Evolutionary conservation across 371 early-diverging fungal genomes (phyloP).

Genomic region (Mucor piriformis): DNA sequence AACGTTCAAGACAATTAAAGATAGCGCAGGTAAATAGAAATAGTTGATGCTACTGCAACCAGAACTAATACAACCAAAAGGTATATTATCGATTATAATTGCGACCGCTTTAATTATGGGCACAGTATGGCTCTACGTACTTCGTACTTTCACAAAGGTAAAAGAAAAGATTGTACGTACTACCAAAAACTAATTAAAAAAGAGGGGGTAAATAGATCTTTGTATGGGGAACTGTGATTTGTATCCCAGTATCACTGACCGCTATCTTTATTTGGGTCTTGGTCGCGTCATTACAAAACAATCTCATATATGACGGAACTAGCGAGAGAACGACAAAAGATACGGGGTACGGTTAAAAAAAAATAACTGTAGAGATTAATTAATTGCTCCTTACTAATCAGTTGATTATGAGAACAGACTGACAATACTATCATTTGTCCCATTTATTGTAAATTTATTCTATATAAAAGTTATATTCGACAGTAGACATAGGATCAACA

Average conservation of each 20-base stretch:
- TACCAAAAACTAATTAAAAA: background rate
- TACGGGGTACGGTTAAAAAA: slow-evolving; percentile 47
- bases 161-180: background rate
- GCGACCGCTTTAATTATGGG: slow-evolving; percentile 51
- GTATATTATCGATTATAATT: slow-evolving; percentile 54
- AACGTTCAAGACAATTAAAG: slow-evolving; percentile 56
- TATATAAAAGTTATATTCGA: slow-evolving; percentile 42
- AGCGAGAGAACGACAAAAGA: slow-evolving; percentile 36
- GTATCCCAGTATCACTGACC: slow-evolving; percentile 57
- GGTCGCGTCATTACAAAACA: slow-evolving; percentile 52
- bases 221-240: slow-evolving; percentile 64
- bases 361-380: no score
- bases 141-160: slow-evolving; percentile 61
- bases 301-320: slow-evolving; percentile 38
- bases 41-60: background rate
- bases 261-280: slow-evolving; percentile 61
- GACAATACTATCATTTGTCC: slow-evolving; percentile 58
- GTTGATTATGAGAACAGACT: slow-evolving; percentile 32
- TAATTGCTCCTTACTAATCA: no score
- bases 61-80: slow-evolving; percentile 20
- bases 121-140: slow-evolving; percentile 54
- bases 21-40: slow-evolving; percentile 53
- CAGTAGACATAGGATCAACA: slow-evolving; percentile 49
- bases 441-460: slow-evolving; percentile 50
- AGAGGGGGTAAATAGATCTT: slow-evolving; percentile 49